Evolutionary conservation across 768 basidiomycete species (phyloP).

Genomic region (Boletus rubescentipes): DNA sequence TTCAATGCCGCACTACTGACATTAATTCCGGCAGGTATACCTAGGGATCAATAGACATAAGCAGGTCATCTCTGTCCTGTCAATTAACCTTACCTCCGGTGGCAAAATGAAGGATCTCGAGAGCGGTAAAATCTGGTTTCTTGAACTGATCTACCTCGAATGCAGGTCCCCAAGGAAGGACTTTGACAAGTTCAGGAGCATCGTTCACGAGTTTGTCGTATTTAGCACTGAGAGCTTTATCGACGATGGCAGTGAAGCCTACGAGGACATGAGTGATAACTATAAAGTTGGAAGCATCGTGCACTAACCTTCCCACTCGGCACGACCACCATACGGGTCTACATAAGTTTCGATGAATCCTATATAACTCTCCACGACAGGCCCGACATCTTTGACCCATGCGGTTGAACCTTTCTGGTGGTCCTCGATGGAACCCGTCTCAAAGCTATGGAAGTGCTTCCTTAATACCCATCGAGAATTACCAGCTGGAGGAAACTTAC

Average conservation of each 20-base stretch:
- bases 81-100: conserved; percentile 60
- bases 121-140: conserved; percentile 85
- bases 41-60: conserved; percentile 31
- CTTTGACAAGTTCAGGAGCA: conserved; percentile 79
- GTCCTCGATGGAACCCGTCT: conserved; percentile 73
- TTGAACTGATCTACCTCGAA: conserved; percentile 73
- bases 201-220: conserved; percentile 73
- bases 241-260: conserved; percentile 88
- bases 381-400: conserved; percentile 88
- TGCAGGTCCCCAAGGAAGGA: conserved; percentile 75
- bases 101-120: conserved; percentile 80
- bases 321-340: conserved; percentile 87
- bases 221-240: conserved; percentile 80
- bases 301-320: conserved; percentile 82
- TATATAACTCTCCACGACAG: conserved; percentile 86
- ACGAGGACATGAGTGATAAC: not conserved
- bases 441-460: conserved; percentile 43
- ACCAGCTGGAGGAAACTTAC: conserved; percentile 36
- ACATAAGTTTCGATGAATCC: conserved; percentile 88
- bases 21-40: conserved; percentile 87
- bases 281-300: not conserved
- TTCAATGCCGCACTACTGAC: conserved; percentile 36
- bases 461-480: not conserved
- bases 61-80: not conserved
- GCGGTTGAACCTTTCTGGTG: conserved; percentile 75